phyloP scores from a whole-genome alignment of 441 rosid genomes.

The Populus trichocarpa region DNA sequence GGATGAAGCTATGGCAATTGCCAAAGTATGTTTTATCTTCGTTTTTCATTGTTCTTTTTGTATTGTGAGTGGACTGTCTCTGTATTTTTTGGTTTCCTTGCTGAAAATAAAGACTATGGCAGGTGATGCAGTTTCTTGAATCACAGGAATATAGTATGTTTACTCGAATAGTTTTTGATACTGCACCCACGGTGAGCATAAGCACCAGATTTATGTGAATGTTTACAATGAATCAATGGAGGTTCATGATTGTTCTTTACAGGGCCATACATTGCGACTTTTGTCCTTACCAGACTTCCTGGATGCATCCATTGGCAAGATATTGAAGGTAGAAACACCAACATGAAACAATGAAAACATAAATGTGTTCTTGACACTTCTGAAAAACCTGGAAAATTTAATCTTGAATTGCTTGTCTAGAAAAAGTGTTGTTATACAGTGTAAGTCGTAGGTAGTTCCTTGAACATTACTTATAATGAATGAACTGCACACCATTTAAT shows the following conservation, averaged over 20 bases:
- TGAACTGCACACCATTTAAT: background rate
- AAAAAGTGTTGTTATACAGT: background rate
- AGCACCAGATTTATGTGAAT: constrained; percentile 1
- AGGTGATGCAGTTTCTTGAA: constrained; percentile 97
- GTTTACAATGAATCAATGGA: constrained; percentile 9
- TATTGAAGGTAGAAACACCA: constrained; percentile 61
- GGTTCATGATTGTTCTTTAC: constrained; percentile 22
- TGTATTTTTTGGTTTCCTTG: constrained; percentile 7
- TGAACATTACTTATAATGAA: background rate
- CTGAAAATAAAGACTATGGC: constrained; percentile 28
- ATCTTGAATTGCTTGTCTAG: background rate
- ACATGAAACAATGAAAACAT: constrained; percentile 1
- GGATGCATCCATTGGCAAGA: constrained; percentile 95
- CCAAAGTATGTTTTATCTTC: constrained; percentile 48
- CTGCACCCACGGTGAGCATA: constrained; percentile 90
- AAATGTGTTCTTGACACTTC: background rate
- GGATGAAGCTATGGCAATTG: constrained; percentile 95
- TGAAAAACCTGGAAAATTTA: background rate
- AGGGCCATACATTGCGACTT: constrained; percentile 94
- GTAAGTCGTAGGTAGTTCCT: background rate
- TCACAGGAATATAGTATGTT: constrained; percentile 84
- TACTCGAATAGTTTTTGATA: constrained; percentile 90
- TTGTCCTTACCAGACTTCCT: constrained; percentile 92
- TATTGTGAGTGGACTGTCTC: constrained; percentile 8
- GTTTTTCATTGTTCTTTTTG: constrained; percentile 5